Evolutionary conservation across 345 rosid genomes (phyloP), one percentile per base, ranked within the genome.

Genomic region (Nephelium lappaceum): DNA sequence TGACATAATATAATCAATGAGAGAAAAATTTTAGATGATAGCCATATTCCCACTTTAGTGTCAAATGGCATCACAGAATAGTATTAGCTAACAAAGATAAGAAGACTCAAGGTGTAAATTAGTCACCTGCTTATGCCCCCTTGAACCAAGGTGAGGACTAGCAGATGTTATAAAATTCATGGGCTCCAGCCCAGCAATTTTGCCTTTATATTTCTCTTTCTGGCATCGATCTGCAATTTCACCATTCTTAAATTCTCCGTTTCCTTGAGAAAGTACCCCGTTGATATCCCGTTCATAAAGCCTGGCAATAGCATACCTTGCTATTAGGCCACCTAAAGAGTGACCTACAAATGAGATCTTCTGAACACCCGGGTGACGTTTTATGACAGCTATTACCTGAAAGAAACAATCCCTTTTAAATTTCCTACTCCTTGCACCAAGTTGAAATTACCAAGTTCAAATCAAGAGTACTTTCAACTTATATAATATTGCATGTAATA

Each of bases 91-190:
- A n/a, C 62, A 76, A 70, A 11, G n/a, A 71, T 55, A 43, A 27
- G 53, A 73, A 47, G 18, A 58, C 24, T 61, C 72, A 55, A 73
- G 55, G 23, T 68, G 73, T 8, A 61, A 75, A 16, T n/a, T 45
- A 55, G 62, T 78, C 65, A 93, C 98, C 95, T 95, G 98, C 78
- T 88, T 93, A 85, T 92, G 98, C 84, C 98, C 87, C 77, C 89
- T 85, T 55, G 95, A 92, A 79, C 98, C 98, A 72, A 95, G 97
- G 84, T 95, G 98, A 39, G 98, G 98, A 0, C 90, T 86, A 36
- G 98, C 98, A 81, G 83, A 83, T 31, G 98, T 95, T 81, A 95
- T 90, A 81, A 95, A 95, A 83, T 85, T 90, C 79, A 89, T 43
- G 68, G 98, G 97, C 79, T 91, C 93, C 75, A 95, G 80, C 79